A percentile compares a stretch with the other conserved stretches of the same genome.
phyloP scores from a whole-genome alignment of 2,329 filamentous ascomycete genomes.

The Verticillium nonalfalfae region DNA sequence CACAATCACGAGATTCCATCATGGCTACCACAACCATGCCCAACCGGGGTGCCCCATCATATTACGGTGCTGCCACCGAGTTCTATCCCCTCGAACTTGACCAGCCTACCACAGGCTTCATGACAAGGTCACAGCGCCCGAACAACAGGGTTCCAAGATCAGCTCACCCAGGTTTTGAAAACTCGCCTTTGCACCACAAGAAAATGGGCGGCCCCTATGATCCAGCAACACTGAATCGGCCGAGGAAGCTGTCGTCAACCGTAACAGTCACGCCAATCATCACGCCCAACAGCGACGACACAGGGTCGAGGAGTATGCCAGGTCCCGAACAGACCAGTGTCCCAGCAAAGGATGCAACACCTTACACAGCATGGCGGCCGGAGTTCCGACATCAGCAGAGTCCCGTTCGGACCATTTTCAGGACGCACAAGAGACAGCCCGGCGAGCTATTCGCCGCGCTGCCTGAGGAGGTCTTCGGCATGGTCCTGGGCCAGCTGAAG shows the following conservation, averaged over 20 bases:
- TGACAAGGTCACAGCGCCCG: background rate
- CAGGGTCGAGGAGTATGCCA: slow-evolving; percentile 19
- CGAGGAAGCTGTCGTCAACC: slow-evolving; percentile 25
- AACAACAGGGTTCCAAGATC: background rate
- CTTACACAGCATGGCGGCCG: slow-evolving; percentile 14
- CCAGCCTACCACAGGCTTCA: slow-evolving; percentile 1
- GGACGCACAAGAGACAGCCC: slow-evolving; percentile 25
- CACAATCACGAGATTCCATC: slow-evolving; percentile 4
- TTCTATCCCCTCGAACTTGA: slow-evolving; percentile 8
- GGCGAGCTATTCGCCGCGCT: slow-evolving; percentile 49
- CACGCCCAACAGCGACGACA: slow-evolving; percentile 19
- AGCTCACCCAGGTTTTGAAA: background rate
- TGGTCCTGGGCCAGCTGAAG: slow-evolving; percentile 49
- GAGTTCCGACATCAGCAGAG: slow-evolving; percentile 18
- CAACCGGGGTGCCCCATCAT: slow-evolving; percentile 8
- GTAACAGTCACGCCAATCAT: slow-evolving; percentile 17
- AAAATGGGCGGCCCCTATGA: background rate
- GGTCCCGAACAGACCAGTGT: slow-evolving; percentile 31
- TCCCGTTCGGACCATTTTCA: slow-evolving; percentile 1
- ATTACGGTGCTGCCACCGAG: slow-evolving; percentile 9
- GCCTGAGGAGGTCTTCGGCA: slow-evolving; percentile 51
- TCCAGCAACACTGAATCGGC: slow-evolving; percentile 22
- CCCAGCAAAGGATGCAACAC: slow-evolving; percentile 28
- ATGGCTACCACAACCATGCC: slow-evolving; percentile 5
- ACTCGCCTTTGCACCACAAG: background rate